phyloP scores from a whole-genome alignment of 768 basidiomycete genomes.

The Lentinula boryana region DNA sequence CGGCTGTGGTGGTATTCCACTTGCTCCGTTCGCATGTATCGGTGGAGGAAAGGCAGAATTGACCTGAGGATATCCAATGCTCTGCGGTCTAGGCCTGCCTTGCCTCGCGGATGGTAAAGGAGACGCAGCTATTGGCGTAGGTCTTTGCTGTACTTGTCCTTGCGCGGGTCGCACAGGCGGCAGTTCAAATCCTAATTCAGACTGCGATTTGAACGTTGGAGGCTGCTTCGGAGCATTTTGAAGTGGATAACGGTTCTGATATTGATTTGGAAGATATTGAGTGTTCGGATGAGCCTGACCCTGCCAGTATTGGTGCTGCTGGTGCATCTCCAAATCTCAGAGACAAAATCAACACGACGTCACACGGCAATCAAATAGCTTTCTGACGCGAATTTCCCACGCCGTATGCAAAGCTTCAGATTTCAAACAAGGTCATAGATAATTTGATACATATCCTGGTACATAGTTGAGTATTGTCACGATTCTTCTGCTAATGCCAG shows the following conservation, averaged over 20 bases:
- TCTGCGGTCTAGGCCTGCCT: background rate
- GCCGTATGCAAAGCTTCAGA: background rate
- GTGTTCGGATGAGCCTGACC: background rate
- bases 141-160: background rate
- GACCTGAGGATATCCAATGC: background rate
- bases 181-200: background rate
- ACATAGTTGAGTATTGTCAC: background rate
- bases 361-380: background rate
- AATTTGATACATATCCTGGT: too few relatives aligned
- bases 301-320: background rate
- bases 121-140: background rate
- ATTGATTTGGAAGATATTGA: background rate
- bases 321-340: background rate
- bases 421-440: too few relatives aligned
- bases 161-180: background rate
- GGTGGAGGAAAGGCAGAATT: background rate
- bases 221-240: background rate
- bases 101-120: background rate
- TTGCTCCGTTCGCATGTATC: background rate
- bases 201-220: background rate
- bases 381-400: background rate
- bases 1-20: background rate
- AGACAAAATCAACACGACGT: background rate
- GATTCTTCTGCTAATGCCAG: constrained; percentile 40
- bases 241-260: background rate